phyloP scores from a whole-genome alignment of 176 grass and related monocot species.

The Carex scoparia region DNA sequence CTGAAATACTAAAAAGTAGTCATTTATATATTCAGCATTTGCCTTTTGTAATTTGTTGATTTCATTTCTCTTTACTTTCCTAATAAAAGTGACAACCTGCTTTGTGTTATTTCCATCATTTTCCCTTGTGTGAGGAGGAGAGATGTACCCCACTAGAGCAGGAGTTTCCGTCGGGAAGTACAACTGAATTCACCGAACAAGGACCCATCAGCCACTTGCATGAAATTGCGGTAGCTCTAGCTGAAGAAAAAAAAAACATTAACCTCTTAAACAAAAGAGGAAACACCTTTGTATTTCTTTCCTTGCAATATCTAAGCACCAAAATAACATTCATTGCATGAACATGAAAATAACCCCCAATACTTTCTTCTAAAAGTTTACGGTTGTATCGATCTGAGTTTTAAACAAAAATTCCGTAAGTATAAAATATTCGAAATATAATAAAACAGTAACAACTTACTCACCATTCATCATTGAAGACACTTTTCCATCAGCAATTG shows the following conservation, averaged over 20 bases:
- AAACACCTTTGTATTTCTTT: conserved; percentile 1
- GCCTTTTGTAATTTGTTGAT: too few species aligned
- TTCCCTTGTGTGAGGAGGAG: not conserved
- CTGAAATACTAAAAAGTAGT: too few species aligned
- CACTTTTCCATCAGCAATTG: conserved; percentile 57
- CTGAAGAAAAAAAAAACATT: conserved; percentile 34
- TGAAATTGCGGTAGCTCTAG: conserved; percentile 74
- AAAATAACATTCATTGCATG: not conserved
- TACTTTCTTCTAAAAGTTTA: not conserved
- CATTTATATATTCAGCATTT: too few species aligned
- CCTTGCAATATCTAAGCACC: not conserved
- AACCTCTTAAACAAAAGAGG: not conserved
- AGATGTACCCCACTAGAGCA: conserved; percentile 66
- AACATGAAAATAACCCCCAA: not conserved
- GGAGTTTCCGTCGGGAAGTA: conserved; percentile 53
- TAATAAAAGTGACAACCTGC: too few species aligned
- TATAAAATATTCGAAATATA: not conserved
- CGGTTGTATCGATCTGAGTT: not conserved
- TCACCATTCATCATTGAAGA: conserved; percentile 70
- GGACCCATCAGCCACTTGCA: conserved; percentile 93
- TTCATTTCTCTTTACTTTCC: too few species aligned
- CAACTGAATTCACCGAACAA: conserved; percentile 69
- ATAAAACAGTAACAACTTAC: conserved; percentile 18
- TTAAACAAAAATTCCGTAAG: not conserved
- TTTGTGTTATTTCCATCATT: not conserved